Conservation (phyloP, 2,329 filamentous ascomycete genomes). For the Mariannaea sp. region DNA sequence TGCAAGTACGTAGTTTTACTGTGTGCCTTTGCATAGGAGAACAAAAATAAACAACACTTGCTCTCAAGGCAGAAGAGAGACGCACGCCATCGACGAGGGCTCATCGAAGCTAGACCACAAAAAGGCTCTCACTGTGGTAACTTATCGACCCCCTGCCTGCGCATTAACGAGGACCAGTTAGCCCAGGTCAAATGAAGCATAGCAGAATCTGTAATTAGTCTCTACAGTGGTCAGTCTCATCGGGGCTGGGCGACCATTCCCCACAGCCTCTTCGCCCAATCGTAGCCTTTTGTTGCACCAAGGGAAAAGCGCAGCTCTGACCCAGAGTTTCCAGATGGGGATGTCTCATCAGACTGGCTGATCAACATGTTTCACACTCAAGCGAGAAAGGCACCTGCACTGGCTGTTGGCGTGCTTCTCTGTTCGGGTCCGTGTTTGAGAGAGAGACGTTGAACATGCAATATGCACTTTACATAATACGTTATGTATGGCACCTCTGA, state of each 20-base stretch:
- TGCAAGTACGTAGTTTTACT: no score
- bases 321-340: no score
- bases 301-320: no score
- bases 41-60: not conserved
- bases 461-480: no score
- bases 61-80: no score
- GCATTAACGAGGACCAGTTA: slow-evolving; percentile 9
- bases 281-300: not conserved
- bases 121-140: no score
- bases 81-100: slow-evolving; percentile 24
- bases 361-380: no score
- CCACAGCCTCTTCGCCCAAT: not conserved
- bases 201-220: not conserved
- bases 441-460: no score
- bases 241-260: not conserved
- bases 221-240: not conserved
- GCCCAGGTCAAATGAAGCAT: not conserved
- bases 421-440: not conserved
- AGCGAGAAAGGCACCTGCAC: no score
- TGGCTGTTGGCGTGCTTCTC: not conserved
- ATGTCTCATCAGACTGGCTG: no score
- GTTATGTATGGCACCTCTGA: no score
- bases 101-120: slow-evolving; percentile 13
- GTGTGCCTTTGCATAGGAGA: no score
- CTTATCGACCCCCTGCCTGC: slow-evolving; percentile 14